A percentile compares a stretch with the other conserved stretches of the same genome.
These are phyloP conservation scores for Tetrahymena malaccensis DNA, from an alignment of 73 alveolate species.

Conservation along the genomic window DNA sequence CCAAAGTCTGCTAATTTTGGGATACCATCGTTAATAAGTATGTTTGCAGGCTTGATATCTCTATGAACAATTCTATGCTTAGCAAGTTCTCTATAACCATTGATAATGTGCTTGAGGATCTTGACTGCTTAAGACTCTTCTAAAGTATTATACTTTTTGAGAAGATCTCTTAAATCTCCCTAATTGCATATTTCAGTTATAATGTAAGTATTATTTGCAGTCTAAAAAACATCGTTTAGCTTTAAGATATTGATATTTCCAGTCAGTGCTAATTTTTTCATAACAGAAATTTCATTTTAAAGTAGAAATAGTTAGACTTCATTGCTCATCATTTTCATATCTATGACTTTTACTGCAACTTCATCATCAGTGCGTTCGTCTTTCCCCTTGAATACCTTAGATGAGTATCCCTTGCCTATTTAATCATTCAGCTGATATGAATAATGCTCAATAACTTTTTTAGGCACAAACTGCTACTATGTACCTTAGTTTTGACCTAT, in stretches of 20 bases:
- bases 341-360: conserved; percentile 42
- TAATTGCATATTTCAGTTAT: conserved; percentile 37
- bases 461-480: conserved; percentile 28
- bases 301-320: conserved; percentile 16
- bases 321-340: conserved; percentile 33
- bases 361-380: conserved; percentile 34
- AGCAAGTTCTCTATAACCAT: conserved; percentile 30
- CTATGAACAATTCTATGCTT: conserved; percentile 36
- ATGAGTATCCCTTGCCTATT: conserved; percentile 34
- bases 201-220: conserved; percentile 29
- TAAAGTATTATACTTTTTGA: conserved; percentile 2
- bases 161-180: conserved; percentile 28
- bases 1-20: conserved; percentile 43
- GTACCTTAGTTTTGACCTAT: not conserved
- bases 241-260: conserved; percentile 19
- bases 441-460: conserved; percentile 36
- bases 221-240: conserved; percentile 7
- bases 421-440: conserved; percentile 26
- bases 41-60: conserved; percentile 35
- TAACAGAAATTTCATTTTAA: conserved; percentile 26
- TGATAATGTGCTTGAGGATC: conserved; percentile 29
- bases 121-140: conserved; percentile 26
- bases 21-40: conserved; percentile 21
- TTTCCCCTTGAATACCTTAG: conserved; percentile 38
- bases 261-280: conserved; percentile 15